Base-by-base conservation (phyloP, 345 rosid genomes). In the Psidium guajava region DNA sequence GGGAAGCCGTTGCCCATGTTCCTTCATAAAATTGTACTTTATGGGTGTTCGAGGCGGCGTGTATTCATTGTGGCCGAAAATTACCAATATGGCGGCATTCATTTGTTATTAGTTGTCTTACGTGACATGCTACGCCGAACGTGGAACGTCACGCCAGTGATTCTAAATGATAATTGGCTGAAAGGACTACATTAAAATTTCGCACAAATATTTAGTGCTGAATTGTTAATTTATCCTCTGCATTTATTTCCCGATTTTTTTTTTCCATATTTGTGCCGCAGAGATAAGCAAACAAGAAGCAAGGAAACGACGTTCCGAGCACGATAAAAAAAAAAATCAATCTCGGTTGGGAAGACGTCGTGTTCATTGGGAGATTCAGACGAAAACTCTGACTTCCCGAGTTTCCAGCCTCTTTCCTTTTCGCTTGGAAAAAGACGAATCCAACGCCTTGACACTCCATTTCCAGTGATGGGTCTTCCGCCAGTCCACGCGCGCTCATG, bases 181-280 rank as follows among this genome's bases (percentile, higher is more conserved):
- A n/a, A 59, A 59, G 9, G 2, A 13, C 15, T 27, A 3, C 0
- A 14, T 59, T 0, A 20, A n/a, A 12, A 59, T 59, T n/a, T 59
- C 9, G 0, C 0, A 0, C 4, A 59, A 27, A 27, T 1, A 2
- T 59, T 28, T 28, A 1, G 11, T 1, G 15, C 9, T 20, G 21
- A 28, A 32, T 15, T 10, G 22, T 36, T 13, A 59, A 59, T 27
- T 13, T 27, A 27, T 27, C 32, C 64, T 2, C 36, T 59, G 36
- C 27, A n/a, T n/a, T n/a, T 12, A 12, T n/a, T 5, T n/a, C 13
- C 36, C 28, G 69, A 13, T 12, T n/a, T 36, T 36, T 36, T 36
- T 36, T 58, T n/a, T 59, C n/a, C 36, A n/a, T 14, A 10, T 59
- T 12, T n/a, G 36, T 8, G 18, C n/a, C 69, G 32, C 32, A n/a